These are phyloP conservation scores for Diaporthe sp. DNA, from an alignment of 2,329 filamentous ascomycete genomes.

Conservation along the genomic window DNA sequence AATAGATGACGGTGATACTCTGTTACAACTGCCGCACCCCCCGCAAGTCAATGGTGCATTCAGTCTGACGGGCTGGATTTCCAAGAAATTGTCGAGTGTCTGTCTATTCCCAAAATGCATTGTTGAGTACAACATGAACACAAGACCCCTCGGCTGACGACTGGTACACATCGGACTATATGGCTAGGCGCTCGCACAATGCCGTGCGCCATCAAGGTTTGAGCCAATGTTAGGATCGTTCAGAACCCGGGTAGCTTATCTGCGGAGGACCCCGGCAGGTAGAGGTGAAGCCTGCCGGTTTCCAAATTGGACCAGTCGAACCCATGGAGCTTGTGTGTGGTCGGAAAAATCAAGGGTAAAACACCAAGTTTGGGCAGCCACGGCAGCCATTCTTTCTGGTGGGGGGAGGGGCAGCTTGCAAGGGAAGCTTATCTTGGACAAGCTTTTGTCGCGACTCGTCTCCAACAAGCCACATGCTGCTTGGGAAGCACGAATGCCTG, in stretches of 20 bases:
- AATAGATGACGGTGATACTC: conserved; percentile 29
- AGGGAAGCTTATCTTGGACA: conserved; percentile 24
- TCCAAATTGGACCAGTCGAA: neutral
- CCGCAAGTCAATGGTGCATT: neutral
- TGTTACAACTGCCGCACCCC: neutral
- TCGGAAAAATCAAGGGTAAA: neutral
- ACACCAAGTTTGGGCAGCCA: neutral
- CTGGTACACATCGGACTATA: neutral
- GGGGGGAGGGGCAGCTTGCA: neutral
- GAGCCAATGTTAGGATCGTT: neutral
- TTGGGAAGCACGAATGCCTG: neutral
- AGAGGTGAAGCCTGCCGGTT: neutral
- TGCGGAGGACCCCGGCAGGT: conserved; percentile 1
- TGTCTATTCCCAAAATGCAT: neutral
- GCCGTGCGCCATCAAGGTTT: neutral
- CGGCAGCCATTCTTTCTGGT: neutral
- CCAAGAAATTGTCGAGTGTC: neutral
- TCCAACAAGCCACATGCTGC: neutral
- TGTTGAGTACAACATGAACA: neutral
- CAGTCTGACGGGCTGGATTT: neutral
- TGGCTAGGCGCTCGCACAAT: neutral
- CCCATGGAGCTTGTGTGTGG: neutral
- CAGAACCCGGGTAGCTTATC: neutral
- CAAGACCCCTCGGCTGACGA: conserved; percentile 1
- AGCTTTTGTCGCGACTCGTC: conserved; percentile 11